phyloP scores from a whole-genome alignment of 1,284 basidiomycete species.

The Trichosporon sp. region DNA sequence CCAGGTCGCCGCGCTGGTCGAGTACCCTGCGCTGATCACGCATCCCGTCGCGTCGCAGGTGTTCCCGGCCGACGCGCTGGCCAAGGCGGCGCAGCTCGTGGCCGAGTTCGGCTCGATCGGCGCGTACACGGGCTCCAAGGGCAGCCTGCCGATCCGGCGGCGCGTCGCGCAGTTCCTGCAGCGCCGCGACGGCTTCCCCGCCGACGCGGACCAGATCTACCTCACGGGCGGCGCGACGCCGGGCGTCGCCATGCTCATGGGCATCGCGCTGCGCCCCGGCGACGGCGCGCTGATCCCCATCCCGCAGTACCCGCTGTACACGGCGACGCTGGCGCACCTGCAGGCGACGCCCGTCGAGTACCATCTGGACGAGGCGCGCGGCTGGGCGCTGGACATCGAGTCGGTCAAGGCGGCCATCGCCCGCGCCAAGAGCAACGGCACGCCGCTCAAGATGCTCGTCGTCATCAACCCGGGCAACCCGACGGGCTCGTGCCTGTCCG shows the following conservation, averaged over 20 bases:
- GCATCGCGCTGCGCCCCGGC: slow-evolving; percentile 27
- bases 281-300: slow-evolving; percentile 65
- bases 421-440: slow-evolving; percentile 56
- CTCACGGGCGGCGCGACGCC: slow-evolving; percentile 84
- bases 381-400: slow-evolving; percentile 71
- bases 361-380: slow-evolving; percentile 71
- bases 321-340: slow-evolving; percentile 79
- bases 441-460: slow-evolving; percentile 68
- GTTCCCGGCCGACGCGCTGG: slow-evolving; percentile 79
- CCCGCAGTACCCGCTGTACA: slow-evolving; percentile 93
- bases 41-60: slow-evolving; percentile 60
- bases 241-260: slow-evolving; percentile 79
- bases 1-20: slow-evolving; percentile 60
- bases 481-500: slow-evolving; percentile 74
- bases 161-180: slow-evolving; percentile 81
- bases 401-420: slow-evolving; percentile 67
- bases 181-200: slow-evolving; percentile 73
- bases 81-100: slow-evolving; percentile 70
- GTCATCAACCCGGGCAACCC: slow-evolving; percentile 94
- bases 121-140: slow-evolving; percentile 90
- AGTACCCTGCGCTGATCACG: slow-evolving; percentile 77
- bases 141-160: slow-evolving; percentile 76
- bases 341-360: slow-evolving; percentile 74
- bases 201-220: slow-evolving; percentile 79
- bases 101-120: slow-evolving; percentile 83